Conservation (phyloP, 768 basidiomycete species). For the Rhodotorula babjevae region DNA sequence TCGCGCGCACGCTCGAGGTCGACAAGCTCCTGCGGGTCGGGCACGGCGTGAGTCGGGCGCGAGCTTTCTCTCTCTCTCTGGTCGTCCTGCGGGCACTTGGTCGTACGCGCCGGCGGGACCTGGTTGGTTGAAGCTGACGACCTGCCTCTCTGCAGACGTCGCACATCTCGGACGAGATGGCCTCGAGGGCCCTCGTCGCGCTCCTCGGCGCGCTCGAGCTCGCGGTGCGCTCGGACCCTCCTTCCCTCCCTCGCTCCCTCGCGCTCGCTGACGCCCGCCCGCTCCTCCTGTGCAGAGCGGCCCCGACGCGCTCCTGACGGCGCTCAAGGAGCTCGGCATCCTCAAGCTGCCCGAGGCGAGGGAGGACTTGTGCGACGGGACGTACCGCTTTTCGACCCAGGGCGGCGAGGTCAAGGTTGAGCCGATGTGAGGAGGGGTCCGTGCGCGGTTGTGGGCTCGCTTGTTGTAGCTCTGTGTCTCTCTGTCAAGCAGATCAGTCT, state of each 20-base stretch:
- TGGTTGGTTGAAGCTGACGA: too few species aligned
- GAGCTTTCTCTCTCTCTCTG: too few species aligned
- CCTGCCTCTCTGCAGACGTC: not conserved
- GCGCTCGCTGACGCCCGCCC: too few species aligned
- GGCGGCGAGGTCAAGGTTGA: not conserved
- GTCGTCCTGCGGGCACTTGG: too few species aligned
- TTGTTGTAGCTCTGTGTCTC: not conserved
- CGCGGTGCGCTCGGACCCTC: not conserved
- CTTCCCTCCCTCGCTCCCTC: too few species aligned
- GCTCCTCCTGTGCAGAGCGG: not conserved
- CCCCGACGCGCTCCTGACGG: not conserved
- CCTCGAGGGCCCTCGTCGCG: not conserved
- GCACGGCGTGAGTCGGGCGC: not conserved
- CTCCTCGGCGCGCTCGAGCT: not conserved
- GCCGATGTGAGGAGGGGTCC: not conserved
- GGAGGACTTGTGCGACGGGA: not conserved
- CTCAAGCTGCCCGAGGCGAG: not conserved
- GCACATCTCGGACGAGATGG: constrained; percentile 6
- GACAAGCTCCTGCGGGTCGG: not conserved
- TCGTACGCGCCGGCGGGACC: too few species aligned
- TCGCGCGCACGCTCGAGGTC: not conserved
- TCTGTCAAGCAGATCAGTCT: too few species aligned
- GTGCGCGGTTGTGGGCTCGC: not conserved
- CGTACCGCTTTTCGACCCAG: not conserved
- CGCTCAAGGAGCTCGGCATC: constrained; percentile 4